Percentiles rank a stretch among this genome's conserved stretches.
These are phyloP conservation scores for Lactarius indigo DNA, from an alignment of 768 basidiomycete species.

Conservation along the genomic window DNA sequence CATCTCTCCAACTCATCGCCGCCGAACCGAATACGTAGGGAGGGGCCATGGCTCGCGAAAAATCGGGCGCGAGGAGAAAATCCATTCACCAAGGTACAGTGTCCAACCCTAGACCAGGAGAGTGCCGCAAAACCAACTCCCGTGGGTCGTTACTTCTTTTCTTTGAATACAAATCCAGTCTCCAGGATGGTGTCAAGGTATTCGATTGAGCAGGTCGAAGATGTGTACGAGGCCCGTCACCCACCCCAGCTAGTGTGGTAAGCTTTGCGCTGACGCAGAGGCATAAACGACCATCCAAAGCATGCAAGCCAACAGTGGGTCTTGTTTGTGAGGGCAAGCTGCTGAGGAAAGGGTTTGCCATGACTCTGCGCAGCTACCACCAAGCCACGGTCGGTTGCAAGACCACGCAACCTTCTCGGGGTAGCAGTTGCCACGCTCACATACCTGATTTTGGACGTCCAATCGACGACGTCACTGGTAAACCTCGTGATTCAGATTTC, in stretches of 20 bases:
- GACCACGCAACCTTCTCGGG: slow-evolving; percentile 1
- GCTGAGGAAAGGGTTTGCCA: slow-evolving; percentile 2
- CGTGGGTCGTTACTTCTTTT: background rate
- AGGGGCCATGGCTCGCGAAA: background rate
- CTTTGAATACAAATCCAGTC: background rate
- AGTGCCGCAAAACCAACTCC: background rate
- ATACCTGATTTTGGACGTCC: background rate
- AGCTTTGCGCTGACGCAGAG: background rate
- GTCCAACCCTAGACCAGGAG: background rate
- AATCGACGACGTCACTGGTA: slow-evolving; percentile 6
- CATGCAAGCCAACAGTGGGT: background rate
- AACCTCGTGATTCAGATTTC: background rate
- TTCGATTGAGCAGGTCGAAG: background rate
- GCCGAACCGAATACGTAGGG: background rate
- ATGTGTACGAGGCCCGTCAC: background rate
- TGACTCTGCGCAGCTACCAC: slow-evolving; percentile 7
- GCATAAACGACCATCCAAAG: background rate
- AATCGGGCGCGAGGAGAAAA: background rate
- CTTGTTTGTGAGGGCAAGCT: background rate
- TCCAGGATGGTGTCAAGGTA: background rate
- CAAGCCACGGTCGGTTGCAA: slow-evolving; percentile 2
- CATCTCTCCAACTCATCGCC: background rate
- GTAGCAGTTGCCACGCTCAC: slow-evolving; percentile 7
- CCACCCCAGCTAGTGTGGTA: background rate
- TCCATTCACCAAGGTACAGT: background rate